Percentiles rank a stretch among this genome's conserved stretches.
These are phyloP conservation scores for Sugiyamaella boreocaroliniensis DNA, from an alignment of 805 yeast genomes.

Conservation along the genomic window DNA sequence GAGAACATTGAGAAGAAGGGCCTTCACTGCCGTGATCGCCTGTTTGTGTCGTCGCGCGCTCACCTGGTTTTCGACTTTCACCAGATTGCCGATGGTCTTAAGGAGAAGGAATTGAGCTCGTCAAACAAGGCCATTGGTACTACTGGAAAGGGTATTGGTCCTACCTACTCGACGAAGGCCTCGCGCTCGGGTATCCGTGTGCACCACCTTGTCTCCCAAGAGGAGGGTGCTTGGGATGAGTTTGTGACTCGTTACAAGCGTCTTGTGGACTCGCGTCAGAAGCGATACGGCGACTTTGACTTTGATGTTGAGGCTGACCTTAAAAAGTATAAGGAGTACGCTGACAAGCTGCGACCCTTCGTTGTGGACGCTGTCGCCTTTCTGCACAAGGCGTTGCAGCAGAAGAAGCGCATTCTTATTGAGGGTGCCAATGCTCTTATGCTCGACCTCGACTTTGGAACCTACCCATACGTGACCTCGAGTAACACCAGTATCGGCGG, in stretches of 20 bases:
- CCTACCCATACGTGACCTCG: conserved; percentile 95
- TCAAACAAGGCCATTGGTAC: conserved; percentile 90
- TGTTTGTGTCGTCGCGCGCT: conserved; percentile 87
- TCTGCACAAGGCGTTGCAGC: conserved; percentile 64
- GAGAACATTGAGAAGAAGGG: conserved; percentile 78
- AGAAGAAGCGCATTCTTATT: conserved; percentile 78
- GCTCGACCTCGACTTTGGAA: conserved; percentile 97
- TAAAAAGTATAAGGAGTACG: conserved; percentile 64
- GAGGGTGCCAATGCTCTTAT: conserved; percentile 98
- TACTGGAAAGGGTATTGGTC: conserved; percentile 98
- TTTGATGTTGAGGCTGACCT: conserved; percentile 79
- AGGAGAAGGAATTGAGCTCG: conserved; percentile 80
- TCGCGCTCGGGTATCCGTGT: conserved; percentile 95
- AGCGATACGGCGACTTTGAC: conserved; percentile 90
- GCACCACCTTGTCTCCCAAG: conserved; percentile 87
- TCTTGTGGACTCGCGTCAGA: conserved; percentile 70
- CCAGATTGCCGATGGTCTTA: conserved; percentile 90
- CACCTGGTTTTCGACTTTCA: conserved; percentile 97
- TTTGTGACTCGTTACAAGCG: conserved; percentile 73
- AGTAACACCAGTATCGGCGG: conserved; percentile 97
- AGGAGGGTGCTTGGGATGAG: conserved; percentile 89
- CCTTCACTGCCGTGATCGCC: conserved; percentile 59
- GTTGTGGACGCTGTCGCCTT: conserved; percentile 87
- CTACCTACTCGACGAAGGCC: conserved; percentile 94
- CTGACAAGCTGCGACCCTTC: conserved; percentile 73